Percentiles rank a stretch among this genome's conserved stretches.
phyloP scores from a whole-genome alignment of 805 yeast genomes.

The Torulaspora gathmanii region DNA sequence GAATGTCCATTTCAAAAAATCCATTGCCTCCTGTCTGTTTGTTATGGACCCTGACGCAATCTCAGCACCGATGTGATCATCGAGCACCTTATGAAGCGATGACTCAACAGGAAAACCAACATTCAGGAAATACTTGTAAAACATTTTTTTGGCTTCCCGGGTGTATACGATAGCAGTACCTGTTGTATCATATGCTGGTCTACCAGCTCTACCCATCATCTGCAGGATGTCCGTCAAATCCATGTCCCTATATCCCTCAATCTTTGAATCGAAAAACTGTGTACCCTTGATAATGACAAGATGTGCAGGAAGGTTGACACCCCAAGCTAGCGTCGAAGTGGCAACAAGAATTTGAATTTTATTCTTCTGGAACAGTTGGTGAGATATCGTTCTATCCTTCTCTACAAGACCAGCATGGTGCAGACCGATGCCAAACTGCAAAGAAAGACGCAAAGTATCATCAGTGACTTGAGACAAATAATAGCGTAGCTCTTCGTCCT shows the following conservation, averaged over 20 bases:
- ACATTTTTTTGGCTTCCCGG: constrained; percentile 72
- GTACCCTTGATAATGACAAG: constrained; percentile 97
- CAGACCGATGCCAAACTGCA: constrained; percentile 78
- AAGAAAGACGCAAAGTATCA: constrained; percentile 70
- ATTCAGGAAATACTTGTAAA: constrained; percentile 77
- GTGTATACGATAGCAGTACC: constrained; percentile 94
- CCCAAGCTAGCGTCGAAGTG: constrained; percentile 99
- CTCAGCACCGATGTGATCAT: constrained; percentile 94
- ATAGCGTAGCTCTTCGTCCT: constrained; percentile 74
- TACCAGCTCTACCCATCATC: constrained; percentile 98
- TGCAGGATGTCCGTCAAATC: constrained; percentile 96
- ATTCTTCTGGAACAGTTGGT: constrained; percentile 76
- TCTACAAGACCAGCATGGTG: constrained; percentile 98
- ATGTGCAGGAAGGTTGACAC: constrained; percentile 97
- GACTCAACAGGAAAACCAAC: constrained; percentile 98
- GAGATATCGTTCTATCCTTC: constrained; percentile 82
- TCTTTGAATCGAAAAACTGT: constrained; percentile 87
- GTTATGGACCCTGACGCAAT: constrained; percentile 91
- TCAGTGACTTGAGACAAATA: constrained; percentile 81
- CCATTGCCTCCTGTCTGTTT: constrained; percentile 85
- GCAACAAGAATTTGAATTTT: constrained; percentile 86
- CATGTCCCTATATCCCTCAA: constrained; percentile 89
- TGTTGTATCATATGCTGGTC: constrained; percentile 90
- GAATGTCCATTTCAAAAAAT: constrained; percentile 94
- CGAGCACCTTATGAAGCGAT: constrained; percentile 65